Evolutionary conservation across 345 rosid genomes (phyloP).

Genomic region (Euphorbia lathyris): DNA sequence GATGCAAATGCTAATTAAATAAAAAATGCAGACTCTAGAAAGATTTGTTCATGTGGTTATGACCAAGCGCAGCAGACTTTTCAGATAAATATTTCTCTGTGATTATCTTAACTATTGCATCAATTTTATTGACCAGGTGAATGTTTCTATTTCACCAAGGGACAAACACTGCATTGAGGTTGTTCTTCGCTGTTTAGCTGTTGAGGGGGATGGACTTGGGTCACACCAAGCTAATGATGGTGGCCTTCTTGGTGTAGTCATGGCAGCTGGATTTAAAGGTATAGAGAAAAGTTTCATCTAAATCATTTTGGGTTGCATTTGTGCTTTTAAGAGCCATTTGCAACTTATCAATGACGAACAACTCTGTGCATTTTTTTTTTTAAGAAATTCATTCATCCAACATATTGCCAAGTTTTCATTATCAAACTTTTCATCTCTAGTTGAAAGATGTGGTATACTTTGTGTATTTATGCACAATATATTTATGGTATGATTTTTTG

Average conservation of each 20-base stretch:
- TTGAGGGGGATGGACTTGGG: slow-evolving; percentile 87
- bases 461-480: background rate
- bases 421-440: background rate
- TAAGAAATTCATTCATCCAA: background rate
- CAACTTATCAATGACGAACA: background rate
- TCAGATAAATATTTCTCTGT: slow-evolving; percentile 4
- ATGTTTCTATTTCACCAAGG: slow-evolving; percentile 66
- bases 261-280: slow-evolving; percentile 98
- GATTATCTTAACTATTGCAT: slow-evolving; percentile 5
- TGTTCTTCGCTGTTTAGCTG: slow-evolving; percentile 83
- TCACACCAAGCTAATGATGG: slow-evolving; percentile 58
- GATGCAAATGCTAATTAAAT: background rate
- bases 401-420: background rate
- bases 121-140: slow-evolving; percentile 51
- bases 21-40: background rate
- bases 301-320: slow-evolving; percentile 9
- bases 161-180: slow-evolving; percentile 81
- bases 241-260: slow-evolving; percentile 71
- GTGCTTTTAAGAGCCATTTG: background rate
- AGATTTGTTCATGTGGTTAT: background rate
- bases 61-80: background rate
- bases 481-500: background rate
- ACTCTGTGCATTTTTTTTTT: too few relatives aligned
- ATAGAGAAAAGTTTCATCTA: slow-evolving; percentile 19
- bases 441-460: background rate